Conservation (phyloP, 2,329 filamentous ascomycete species). For the Monosporascus sp. region DNA sequence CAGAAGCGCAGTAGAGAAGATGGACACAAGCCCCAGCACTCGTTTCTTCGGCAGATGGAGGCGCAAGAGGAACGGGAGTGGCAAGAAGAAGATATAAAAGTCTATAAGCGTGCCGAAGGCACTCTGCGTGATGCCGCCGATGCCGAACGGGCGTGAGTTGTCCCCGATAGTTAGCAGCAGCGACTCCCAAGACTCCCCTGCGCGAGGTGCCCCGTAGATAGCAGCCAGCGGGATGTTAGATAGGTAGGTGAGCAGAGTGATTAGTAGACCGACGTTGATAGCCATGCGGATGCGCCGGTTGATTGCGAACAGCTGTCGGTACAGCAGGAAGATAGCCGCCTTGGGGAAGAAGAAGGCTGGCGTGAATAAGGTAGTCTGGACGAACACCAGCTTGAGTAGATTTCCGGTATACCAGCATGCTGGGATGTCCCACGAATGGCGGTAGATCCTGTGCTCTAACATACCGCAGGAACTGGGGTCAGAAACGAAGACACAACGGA, state of each 20-base stretch:
- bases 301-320: slow-evolving; percentile 10
- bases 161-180: not conserved
- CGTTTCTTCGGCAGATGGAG: slow-evolving; percentile 4
- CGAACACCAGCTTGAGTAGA: slow-evolving; percentile 4
- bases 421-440: slow-evolving; percentile 11
- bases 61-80: slow-evolving; percentile 3
- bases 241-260: slow-evolving; percentile 7
- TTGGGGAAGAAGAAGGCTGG: slow-evolving; percentile 13
- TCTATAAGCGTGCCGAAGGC: slow-evolving; percentile 5
- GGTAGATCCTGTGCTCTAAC: slow-evolving; percentile 1
- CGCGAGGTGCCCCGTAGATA: slow-evolving; percentile 2
- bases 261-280: slow-evolving; percentile 9
- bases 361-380: slow-evolving; percentile 4
- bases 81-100: slow-evolving; percentile 13
- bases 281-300: slow-evolving; percentile 2
- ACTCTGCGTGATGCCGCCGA: slow-evolving; percentile 1
- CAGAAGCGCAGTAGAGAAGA: slow-evolving; percentile 12
- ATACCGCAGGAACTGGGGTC: not conserved
- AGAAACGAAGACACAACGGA: not conserved
- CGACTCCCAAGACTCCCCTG: slow-evolving; percentile 3
- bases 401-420: slow-evolving; percentile 6
- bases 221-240: slow-evolving; percentile 3
- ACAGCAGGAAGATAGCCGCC: slow-evolving; percentile 13
- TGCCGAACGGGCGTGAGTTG: not conserved
- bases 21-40: slow-evolving; percentile 5